phyloP scores from a whole-genome alignment of 768 basidiomycete genomes.

The Boletellus ananas region DNA sequence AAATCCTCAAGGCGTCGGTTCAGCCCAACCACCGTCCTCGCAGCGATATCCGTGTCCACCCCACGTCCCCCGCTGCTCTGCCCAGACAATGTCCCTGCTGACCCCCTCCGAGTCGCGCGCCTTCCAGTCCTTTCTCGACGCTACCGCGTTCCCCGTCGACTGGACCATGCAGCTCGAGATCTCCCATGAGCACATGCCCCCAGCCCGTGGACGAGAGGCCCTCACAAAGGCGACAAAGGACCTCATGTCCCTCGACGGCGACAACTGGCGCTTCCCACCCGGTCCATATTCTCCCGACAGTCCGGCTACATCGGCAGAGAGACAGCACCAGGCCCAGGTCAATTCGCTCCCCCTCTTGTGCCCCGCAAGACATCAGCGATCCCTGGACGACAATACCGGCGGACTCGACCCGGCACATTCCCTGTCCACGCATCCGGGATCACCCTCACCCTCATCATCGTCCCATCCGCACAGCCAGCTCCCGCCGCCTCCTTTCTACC shows the following conservation, averaged over 20 bases:
- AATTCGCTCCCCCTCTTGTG: constrained; percentile 14
- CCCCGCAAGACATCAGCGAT: constrained; percentile 18
- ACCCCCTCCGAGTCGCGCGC: constrained; percentile 63
- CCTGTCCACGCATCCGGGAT: constrained; percentile 1
- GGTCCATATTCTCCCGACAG: constrained; percentile 9
- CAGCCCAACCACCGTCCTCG: constrained; percentile 14
- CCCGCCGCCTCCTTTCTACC: constrained; percentile 16
- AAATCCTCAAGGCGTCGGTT: constrained; percentile 16
- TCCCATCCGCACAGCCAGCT: constrained; percentile 7
- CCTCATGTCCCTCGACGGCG: constrained; percentile 67
- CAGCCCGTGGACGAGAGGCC: constrained; percentile 55
- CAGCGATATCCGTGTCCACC: not conserved
- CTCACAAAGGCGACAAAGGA: constrained; percentile 80
- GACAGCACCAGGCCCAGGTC: constrained; percentile 18
- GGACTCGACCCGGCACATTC: constrained; percentile 3
- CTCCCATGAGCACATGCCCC: constrained; percentile 45
- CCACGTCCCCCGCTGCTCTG: not conserved
- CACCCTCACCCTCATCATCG: not conserved
- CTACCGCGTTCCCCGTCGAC: constrained; percentile 40
- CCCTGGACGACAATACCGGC: constrained; percentile 5
- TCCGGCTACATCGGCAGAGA: constrained; percentile 8
- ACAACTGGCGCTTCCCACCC: constrained; percentile 35
- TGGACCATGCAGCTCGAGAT: constrained; percentile 41
- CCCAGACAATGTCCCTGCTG: constrained; percentile 53
- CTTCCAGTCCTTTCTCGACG: constrained; percentile 66